Base-by-base conservation (phyloP, 352 stramenopile species). In the Phytophthora hybrid region DNA sequence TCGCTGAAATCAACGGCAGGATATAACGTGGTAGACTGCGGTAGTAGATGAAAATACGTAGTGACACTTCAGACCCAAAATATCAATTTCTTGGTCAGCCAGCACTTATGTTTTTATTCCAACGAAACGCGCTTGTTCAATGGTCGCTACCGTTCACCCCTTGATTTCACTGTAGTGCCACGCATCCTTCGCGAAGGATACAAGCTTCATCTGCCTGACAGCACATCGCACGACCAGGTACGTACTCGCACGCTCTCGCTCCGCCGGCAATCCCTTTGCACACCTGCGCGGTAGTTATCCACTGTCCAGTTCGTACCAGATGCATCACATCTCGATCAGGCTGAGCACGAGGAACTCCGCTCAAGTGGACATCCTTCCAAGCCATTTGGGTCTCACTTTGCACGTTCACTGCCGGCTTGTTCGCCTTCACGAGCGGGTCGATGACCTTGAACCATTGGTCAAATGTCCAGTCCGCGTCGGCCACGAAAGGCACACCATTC, bases 401-500 rank as follows among this genome's bases (percentile, higher is more conserved):
- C 26, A 79, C 68, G 13, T 78, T 71, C 14, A 88, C 63, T 21
- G 54, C 31, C 51, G 75, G 65, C 49, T 76, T 74, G 47, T 84
- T 82, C 26, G 78, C 78, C 49, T 85, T 72, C 52, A 85, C 78
- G 2, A 85, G 69, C n/a, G 78, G 75, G 55, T 85, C 78, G 56
- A 85, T 71, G 7, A 85, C 66, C 52, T 92, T 82, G 57, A 81
- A 58, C 89, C 89, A 96, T 59, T 93, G 75, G 13, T 90, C 82
- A 23, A 89, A 77, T 19, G 65, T 83, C 89, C 89, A 96, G 23
- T 81, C 69, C n/a, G 89, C 77, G 58, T 85, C 89, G 16, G 88
- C 87, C 19, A 91, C 78, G 49, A 93, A 89, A 2, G 87, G 87
- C 19, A 94, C 87, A 57, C 88, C 87, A 32, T 96, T 96, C 57